Percentiles rank a stretch among this genome's conserved stretches.
phyloP scores from a whole-genome alignment of 2,329 filamentous ascomycete species.

The Elsinoe ampelina region DNA sequence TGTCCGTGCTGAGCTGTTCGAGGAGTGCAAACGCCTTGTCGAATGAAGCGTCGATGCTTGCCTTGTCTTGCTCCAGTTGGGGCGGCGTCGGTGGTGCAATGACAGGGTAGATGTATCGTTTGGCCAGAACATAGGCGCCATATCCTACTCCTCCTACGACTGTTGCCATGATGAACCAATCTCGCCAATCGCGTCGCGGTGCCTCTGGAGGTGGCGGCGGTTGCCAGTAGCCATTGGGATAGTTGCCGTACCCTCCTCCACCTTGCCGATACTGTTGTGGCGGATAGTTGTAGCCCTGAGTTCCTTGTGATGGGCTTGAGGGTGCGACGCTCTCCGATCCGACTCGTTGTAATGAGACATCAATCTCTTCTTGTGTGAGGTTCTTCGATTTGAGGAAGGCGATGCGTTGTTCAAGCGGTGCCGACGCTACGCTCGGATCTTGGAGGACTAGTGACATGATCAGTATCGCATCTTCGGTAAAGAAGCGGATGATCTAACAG shows the following conservation, averaged over 20 bases:
- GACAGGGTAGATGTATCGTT: slow-evolving; percentile 85
- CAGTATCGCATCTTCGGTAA: background rate
- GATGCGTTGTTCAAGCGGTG: slow-evolving; percentile 85
- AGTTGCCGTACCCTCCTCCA: slow-evolving; percentile 42
- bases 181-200: slow-evolving; percentile 85
- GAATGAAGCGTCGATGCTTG: slow-evolving; percentile 85
- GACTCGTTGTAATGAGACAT: slow-evolving; percentile 67
- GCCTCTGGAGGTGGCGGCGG: slow-evolving; percentile 47
- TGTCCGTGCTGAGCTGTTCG: slow-evolving; percentile 87
- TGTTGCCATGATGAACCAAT: slow-evolving; percentile 99
- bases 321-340: slow-evolving; percentile 44
- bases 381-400: slow-evolving; percentile 95
- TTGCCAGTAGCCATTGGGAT: slow-evolving; percentile 44
- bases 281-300: slow-evolving; percentile 34
- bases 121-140: slow-evolving; percentile 77
- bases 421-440: slow-evolving; percentile 81
- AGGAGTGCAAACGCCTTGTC: slow-evolving; percentile 83
- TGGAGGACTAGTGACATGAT: slow-evolving; percentile 59
- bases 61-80: slow-evolving; percentile 88
- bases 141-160: slow-evolving; percentile 85
- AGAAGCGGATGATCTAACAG: slow-evolving; percentile 33
- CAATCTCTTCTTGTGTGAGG: slow-evolving; percentile 90
- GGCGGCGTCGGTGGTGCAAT: slow-evolving; percentile 90
- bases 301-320: slow-evolving; percentile 35
- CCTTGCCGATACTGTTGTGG: slow-evolving; percentile 34